Base-by-base conservation (phyloP, 1,139 yeast species). In the Ogataea hybrid region DNA sequence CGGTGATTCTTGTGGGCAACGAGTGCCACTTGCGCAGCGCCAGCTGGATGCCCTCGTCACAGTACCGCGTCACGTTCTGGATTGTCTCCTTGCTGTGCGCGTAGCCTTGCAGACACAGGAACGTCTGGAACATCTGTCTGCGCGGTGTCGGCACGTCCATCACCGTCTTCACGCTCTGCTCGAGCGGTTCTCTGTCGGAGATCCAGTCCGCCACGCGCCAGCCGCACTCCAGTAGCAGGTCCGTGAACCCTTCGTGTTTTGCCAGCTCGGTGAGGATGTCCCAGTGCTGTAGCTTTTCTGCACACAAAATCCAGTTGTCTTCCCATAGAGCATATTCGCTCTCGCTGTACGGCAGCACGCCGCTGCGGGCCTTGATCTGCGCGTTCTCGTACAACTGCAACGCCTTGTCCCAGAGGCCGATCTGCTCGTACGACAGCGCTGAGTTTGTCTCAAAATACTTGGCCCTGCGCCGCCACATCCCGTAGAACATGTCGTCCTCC, bases 141-240 rank as follows among this genome's bases (percentile, higher is more conserved):
- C 99, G 75, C 3, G 98, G 97, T 0, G 98, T 92, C 9, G 98
- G 98, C 23, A 89, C 97, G 65, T 94, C 99, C 96, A 92, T 89
- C 2, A 92, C 96, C 39, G 94, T 86, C 62, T 89, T 87, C 25
- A 92, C 95, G 0, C 96, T 85, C 60, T 88, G 96, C 58, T 90
- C 97, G 36, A 94, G 70, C 0, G 97, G 92, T 49, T 90, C 98
- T 51, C 94, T 76, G 56, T 94, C 98, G 15, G 95, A 83, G 48
- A 84, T 84, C 99, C 99, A 94, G 58, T 94, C 97, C 6, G 98
- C 97, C 37, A 92, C 96, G 60, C 98, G 75, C 99, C 99, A 94
- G 34, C 97, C 98, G 72, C 99, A 94, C 64, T 94, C 99, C 21
- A 94, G 70, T 29, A 94, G 68, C 52, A 94, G 71, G 59, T 94